phyloP scores from a whole-genome alignment of 352 stramenopile species.

The Phytopythium aichiense region DNA sequence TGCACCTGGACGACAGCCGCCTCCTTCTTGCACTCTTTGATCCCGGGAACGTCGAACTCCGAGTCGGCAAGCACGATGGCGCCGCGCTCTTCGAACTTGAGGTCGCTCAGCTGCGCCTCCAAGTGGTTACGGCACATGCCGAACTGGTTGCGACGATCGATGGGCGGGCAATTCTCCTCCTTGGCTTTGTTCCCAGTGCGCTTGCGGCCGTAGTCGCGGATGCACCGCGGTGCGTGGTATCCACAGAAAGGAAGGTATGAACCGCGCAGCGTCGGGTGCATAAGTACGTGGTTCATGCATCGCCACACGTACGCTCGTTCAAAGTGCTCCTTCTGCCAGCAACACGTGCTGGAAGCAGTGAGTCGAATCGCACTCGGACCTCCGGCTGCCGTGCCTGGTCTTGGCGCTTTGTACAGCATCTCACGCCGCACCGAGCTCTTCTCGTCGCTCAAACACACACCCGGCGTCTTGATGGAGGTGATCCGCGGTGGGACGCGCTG shows the following conservation, averaged over 20 bases:
- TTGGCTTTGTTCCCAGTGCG: conserved; percentile 13
- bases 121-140: conserved; percentile 72
- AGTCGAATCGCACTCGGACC: background rate
- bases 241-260: conserved; percentile 64
- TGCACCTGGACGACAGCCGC: conserved; percentile 9
- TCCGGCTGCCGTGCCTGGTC: background rate
- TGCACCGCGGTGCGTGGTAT: conserved; percentile 55
- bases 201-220: conserved; percentile 54
- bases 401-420: conserved; percentile 16
- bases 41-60: conserved; percentile 60
- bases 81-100: conserved; percentile 46
- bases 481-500: conserved; percentile 45
- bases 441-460: conserved; percentile 25
- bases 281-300: conserved; percentile 54
- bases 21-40: conserved; percentile 52
- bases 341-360: conserved; percentile 16
- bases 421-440: conserved; percentile 13
- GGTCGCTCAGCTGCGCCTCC: conserved; percentile 49
- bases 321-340: conserved; percentile 58
- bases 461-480: conserved; percentile 31
- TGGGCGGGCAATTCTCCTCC: conserved; percentile 28
- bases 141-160: conserved; percentile 55
- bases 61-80: conserved; percentile 39
- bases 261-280: conserved; percentile 45
- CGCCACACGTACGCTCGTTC: conserved; percentile 50